phyloP scores from a whole-genome alignment of 2,329 filamentous ascomycete genomes.

The Aureobasidium sp. region DNA sequence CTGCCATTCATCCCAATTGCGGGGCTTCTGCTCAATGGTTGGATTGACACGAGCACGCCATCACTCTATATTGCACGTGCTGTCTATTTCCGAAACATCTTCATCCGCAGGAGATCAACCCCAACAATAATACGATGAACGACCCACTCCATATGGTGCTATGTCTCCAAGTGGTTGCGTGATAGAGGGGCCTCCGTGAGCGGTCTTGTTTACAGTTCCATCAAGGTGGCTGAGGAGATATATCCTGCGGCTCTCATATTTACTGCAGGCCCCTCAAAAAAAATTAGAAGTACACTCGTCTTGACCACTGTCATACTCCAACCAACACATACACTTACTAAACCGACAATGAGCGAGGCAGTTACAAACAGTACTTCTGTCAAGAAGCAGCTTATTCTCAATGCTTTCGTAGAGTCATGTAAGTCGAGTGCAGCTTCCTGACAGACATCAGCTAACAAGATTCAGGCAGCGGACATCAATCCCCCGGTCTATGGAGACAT shows the following conservation, averaged over 20 bases:
- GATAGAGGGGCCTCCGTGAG: background rate
- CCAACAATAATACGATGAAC: background rate
- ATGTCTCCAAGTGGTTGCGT: background rate
- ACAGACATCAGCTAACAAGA: constrained; percentile 12
- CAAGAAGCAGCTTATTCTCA: constrained; percentile 32
- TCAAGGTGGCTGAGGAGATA: background rate
- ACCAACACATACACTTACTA: background rate
- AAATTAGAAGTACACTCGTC: background rate
- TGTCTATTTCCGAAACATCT: background rate
- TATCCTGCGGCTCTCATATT: background rate
- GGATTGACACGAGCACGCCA: background rate
- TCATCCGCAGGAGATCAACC: background rate
- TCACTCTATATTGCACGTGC: background rate
- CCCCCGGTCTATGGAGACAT: constrained; percentile 54
- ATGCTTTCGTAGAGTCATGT: constrained; percentile 36
- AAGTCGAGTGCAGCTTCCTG: constrained; percentile 7
- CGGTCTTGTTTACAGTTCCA: background rate
- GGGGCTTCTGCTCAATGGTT: background rate
- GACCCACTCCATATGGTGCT: background rate
- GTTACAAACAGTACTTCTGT: background rate
- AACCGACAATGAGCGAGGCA: background rate
- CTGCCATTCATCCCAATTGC: background rate
- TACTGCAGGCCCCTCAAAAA: background rate
- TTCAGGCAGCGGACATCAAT: constrained; percentile 42
- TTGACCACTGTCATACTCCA: too few species aligned